Conservation (phyloP, 371 early-diverging fungal genomes). For the Coemansia linderi region DNA sequence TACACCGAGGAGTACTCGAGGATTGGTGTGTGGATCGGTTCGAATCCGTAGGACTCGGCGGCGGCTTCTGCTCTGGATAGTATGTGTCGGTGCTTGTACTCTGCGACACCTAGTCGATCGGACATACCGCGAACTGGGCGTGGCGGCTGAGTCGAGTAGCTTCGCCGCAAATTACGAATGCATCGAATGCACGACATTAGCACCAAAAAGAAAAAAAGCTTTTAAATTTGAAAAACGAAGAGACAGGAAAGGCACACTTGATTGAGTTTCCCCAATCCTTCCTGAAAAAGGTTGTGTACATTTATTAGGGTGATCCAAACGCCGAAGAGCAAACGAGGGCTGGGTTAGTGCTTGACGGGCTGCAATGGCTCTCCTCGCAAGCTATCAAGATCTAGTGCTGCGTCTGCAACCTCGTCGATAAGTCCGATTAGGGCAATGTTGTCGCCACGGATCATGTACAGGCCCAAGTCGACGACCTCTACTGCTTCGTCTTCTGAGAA, state of each 20-base stretch:
- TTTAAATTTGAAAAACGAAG: not conserved
- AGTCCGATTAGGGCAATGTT: conserved; percentile 58
- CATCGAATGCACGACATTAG: not conserved
- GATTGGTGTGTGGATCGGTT: conserved; percentile 63
- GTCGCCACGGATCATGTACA: conserved; percentile 80
- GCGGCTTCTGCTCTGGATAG: conserved; percentile 42
- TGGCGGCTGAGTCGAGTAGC: conserved; percentile 15
- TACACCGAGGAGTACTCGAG: conserved; percentile 65
- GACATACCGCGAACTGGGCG: conserved; percentile 62
- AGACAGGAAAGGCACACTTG: not conserved
- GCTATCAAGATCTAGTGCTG: conserved; percentile 44
- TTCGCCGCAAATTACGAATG: conserved; percentile 5
- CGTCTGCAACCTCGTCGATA: conserved; percentile 57
- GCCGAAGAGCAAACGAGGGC: not conserved
- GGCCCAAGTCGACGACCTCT: conserved; percentile 70
- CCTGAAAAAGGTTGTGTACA: not conserved
- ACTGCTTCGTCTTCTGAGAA: conserved; percentile 71
- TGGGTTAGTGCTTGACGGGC: conserved; percentile 30
- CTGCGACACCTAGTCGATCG: conserved; percentile 58
- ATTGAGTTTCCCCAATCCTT: not conserved
- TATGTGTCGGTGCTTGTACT: conserved; percentile 53
- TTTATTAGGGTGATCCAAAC: not conserved
- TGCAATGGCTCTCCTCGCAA: conserved; percentile 50
- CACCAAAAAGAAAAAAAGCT: not conserved
- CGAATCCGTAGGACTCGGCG: conserved; percentile 57